Percentiles rank a stretch among this genome's conserved stretches.
phyloP scores from a whole-genome alignment of 164 flowering plant species.

The Liriodendron chinense region DNA sequence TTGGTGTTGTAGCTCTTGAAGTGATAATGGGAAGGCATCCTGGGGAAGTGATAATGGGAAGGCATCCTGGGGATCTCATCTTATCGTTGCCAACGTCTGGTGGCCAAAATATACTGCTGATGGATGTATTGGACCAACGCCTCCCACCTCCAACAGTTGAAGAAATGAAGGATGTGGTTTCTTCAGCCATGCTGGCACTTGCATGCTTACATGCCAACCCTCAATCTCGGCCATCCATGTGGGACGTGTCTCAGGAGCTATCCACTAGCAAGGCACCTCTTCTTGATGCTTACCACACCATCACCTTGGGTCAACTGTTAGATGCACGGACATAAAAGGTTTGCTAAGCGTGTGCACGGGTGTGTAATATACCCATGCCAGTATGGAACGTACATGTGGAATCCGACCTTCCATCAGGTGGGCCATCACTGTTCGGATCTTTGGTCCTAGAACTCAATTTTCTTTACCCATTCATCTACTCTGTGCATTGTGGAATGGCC shows the following conservation, averaged over 20 bases:
- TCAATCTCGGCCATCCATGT: background rate
- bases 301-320: background rate
- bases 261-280: background rate
- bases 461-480: too few species aligned
- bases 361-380: too few species aligned
- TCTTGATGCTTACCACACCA: background rate
- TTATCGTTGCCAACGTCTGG: conserved; percentile 14
- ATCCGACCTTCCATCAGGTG: too few species aligned
- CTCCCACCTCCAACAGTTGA: conserved; percentile 27
- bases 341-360: too few species aligned
- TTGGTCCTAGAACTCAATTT: too few species aligned
- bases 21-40: too few species aligned
- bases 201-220: background rate
- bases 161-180: background rate
- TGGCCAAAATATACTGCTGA: background rate
- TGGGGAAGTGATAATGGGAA: conserved; percentile 63
- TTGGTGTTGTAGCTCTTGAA: conserved; percentile 63
- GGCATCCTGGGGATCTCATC: conserved; percentile 57
- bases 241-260: background rate
- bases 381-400: too few species aligned
- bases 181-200: background rate
- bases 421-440: too few species aligned
- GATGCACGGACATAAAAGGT: background rate
- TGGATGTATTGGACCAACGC: conserved; percentile 53
- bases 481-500: too few species aligned